Evolutionary conservation across 179 eudicot genomes (phyloP), one percentile per base, ranked within the genome.

Genomic region (Spergularia azorica): DNA sequence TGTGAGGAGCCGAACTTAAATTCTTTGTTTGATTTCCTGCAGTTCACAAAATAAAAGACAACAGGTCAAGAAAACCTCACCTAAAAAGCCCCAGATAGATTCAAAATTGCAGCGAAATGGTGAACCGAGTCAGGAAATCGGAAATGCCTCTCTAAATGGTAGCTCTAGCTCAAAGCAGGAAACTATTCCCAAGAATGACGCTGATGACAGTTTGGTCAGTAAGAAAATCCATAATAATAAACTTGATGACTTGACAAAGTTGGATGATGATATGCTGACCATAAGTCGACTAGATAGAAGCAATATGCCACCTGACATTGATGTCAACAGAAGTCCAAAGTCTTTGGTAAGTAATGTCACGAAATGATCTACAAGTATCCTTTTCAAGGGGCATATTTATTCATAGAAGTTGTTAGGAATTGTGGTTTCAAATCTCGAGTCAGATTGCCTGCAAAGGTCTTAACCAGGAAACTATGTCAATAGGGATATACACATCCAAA

Each of bases 21-120:
- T 50, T 9, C 54, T 17, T n/a, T 62, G 39, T 62, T 36, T 77
- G 63, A 2, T 21, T 67, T 43, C 61, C 36, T 43, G 82, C 88
- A 90, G 98, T 72, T 86, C 91, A 18, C 92, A 89, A 72, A 83
- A 80, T 58, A 93, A 83, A 87, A 88, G 77, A 73, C 90, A 82
- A 38, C 79, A 75, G 74, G 73, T 81, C n/a, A 93, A 90, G 92
- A 95, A 88, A 79, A 65, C 65, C 36, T 75, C 88, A 74, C 84
- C 86, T 6, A 74, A 82, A 69, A 78, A 76, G 72, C 84, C 84
- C 73, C 78, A 81, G 63, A 78, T 83, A 74, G 85, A 85, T 75
- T 84, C 84, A 41, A 78, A 83, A 48, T 63, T 90, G 59, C 83
- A 82, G 82, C 83, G 81, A 58, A 84, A 65, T 74, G 83, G 70